Evolutionary conservation across 2,329 filamentous ascomycete species (phyloP).

Genomic region (Penicillium decumbens): DNA sequence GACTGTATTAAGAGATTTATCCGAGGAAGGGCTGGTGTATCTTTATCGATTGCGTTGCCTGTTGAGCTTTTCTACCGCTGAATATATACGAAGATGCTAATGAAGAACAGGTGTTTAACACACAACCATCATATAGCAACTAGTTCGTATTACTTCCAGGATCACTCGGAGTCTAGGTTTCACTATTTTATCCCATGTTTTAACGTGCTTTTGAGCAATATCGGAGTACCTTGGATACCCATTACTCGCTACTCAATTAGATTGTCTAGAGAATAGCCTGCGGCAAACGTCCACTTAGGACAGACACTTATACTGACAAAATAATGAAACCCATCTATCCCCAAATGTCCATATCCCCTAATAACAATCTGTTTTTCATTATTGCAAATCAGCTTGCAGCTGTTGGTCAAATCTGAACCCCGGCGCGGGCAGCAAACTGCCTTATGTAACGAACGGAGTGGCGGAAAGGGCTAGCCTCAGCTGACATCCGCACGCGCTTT

Average conservation of each 20-base stretch:
- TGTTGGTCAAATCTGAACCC: neutral
- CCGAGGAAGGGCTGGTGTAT: neutral
- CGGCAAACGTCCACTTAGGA: neutral
- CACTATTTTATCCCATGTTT: neutral
- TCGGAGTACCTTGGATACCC: neutral
- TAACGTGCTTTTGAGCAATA: neutral
- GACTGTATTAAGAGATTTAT: conserved; percentile 1
- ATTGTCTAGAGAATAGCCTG: neutral
- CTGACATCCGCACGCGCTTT: conserved; percentile 1
- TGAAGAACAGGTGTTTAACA: neutral
- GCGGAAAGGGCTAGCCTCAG: neutral
- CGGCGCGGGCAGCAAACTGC: neutral
- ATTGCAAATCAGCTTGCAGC: neutral
- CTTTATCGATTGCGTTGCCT: neutral
- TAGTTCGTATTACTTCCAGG: neutral
- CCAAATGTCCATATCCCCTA: no score
- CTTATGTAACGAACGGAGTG: neutral
- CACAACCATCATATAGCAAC: neutral
- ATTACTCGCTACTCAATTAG: neutral
- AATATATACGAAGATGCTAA: neutral
- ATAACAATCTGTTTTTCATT: neutral
- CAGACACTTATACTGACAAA: neutral
- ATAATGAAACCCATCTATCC: neutral
- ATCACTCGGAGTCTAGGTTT: neutral
- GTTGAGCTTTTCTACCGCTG: neutral